Evolutionary conservation across 371 early-diverging fungal species (phyloP), one percentile per base, ranked within the genome.

Genomic region (Encephalitozoon cuniculi): DNA sequence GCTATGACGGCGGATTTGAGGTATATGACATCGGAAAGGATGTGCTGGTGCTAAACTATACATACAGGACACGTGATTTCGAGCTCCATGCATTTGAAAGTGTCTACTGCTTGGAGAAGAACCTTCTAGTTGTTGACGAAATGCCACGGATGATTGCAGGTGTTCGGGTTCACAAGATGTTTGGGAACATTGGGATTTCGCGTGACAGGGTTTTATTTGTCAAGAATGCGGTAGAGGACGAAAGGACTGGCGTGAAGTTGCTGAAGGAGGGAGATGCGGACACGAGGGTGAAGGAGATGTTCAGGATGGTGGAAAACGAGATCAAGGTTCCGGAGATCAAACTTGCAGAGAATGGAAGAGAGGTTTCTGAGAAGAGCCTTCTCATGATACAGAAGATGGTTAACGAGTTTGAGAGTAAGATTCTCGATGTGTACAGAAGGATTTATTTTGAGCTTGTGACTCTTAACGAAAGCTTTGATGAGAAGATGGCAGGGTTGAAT

Each of bases 391-490:
- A 71, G 40, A 32, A 55, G 9, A 40, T 71, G 34, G 6, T 44
- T 63, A 64, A 71, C 8, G 52, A 71, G 8, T 71, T 59, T 71
- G 72, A 59, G 26, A 26, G 39, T 18, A 53, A 55, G 63, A 43
- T 71, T 15, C 32, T 71, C 11, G 72, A 71, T 49, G 63, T 21
- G 32, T 71, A 71, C n/a, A 54, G 72, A 63, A 59, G 28, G 63
- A 28, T 71, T 8, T 71, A 71, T 46, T 71, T 52, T 46, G 72
- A 72, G 39, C 40, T 72, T 41, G 11, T n/a, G 32, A 72, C 64
- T 0, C 32, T 53, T 21, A 72, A 72, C 34, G 73, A 72, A 12
- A 51, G 51, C 46, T 37, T 72, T n/a, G 23, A n/a, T 26, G 28
- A 52, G 37, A 72, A 72, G 43, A 64, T 49, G 32, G 6, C 41